phyloP scores from a whole-genome alignment of 2,329 filamentous ascomycete species.

The Ophiocordyceps camponoti-floridani region DNA sequence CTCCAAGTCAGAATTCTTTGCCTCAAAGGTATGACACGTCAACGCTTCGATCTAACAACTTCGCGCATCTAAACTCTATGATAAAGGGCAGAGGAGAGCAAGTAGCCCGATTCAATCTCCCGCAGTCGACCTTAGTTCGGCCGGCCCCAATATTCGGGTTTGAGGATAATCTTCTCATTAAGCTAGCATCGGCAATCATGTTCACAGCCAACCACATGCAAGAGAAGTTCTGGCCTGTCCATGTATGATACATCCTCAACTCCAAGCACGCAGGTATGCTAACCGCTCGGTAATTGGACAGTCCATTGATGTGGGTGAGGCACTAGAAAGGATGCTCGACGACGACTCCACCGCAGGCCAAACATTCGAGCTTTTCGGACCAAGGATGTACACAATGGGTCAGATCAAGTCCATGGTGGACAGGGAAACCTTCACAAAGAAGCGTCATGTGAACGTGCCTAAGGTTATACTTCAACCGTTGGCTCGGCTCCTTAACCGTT shows the following conservation, averaged over 20 bases:
- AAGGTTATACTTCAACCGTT: conserved; percentile 61
- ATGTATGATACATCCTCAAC: no score
- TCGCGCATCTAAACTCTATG: no score
- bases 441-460: conserved; percentile 81
- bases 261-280: no score
- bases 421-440: conserved; percentile 77
- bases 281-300: no score
- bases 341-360: conserved; percentile 81
- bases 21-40: conserved; percentile 72
- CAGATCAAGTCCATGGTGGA: conserved; percentile 82
- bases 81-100: conserved; percentile 60
- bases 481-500: conserved; percentile 58
- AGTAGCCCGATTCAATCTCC: conserved; percentile 75
- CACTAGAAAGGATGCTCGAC: conserved; percentile 75
- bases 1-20: conserved; percentile 76
- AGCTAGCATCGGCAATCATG: conserved; percentile 63
- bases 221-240: conserved; percentile 79
- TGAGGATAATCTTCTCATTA: conserved; percentile 81
- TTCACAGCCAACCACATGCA: conserved; percentile 88
- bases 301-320: conserved; percentile 79
- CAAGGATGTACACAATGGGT: conserved; percentile 75
- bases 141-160: conserved; percentile 89
- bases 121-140: conserved; percentile 90
- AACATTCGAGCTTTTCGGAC: conserved; percentile 89
- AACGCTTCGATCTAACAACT: no score